Evolutionary conservation across 2,329 filamentous ascomycete genomes (phyloP).

Genomic region (Arachnomyces sp.): DNA sequence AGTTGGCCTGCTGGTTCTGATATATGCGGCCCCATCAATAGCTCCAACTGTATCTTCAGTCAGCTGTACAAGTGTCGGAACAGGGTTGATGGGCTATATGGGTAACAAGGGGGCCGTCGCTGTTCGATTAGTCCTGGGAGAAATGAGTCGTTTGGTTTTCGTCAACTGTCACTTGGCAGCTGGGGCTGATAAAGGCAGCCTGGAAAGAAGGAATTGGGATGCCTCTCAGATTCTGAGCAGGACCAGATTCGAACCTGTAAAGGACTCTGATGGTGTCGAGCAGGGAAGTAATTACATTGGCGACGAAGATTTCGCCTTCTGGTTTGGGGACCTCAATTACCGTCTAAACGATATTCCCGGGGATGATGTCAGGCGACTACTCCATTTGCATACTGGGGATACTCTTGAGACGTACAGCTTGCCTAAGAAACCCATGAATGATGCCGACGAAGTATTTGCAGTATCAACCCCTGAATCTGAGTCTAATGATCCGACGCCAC

Average conservation of each 20-base stretch:
- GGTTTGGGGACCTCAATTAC: constrained; percentile 96
- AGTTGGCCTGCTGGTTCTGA: constrained; percentile 71
- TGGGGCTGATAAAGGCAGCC: constrained; percentile 64
- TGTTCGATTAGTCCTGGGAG: constrained; percentile 73
- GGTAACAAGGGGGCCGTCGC: constrained; percentile 92
- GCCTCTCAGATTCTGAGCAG: constrained; percentile 66
- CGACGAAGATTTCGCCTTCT: constrained; percentile 89
- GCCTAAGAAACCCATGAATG: constrained; percentile 9
- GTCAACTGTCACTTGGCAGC: constrained; percentile 88
- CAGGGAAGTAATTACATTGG: constrained; percentile 56
- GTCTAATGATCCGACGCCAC: constrained; percentile 10
- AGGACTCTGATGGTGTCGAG: constrained; percentile 56
- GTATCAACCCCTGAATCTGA: constrained; percentile 14
- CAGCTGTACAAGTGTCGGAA: constrained; percentile 75
- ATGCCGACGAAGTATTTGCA: no score
- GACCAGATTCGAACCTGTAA: constrained; percentile 69
- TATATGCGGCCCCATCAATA: constrained; percentile 75
- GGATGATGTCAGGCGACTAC: constrained; percentile 75
- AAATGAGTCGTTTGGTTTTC: constrained; percentile 82
- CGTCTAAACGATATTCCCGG: constrained; percentile 79
- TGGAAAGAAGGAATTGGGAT: constrained; percentile 88
- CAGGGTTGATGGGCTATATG: constrained; percentile 83
- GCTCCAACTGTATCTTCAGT: constrained; percentile 68
- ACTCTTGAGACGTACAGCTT: constrained; percentile 57
- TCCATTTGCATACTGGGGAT: constrained; percentile 73